Evolutionary conservation across 371 early-diverging fungal genomes (phyloP).

Genomic region (Zopfochytrium polystomum): DNA sequence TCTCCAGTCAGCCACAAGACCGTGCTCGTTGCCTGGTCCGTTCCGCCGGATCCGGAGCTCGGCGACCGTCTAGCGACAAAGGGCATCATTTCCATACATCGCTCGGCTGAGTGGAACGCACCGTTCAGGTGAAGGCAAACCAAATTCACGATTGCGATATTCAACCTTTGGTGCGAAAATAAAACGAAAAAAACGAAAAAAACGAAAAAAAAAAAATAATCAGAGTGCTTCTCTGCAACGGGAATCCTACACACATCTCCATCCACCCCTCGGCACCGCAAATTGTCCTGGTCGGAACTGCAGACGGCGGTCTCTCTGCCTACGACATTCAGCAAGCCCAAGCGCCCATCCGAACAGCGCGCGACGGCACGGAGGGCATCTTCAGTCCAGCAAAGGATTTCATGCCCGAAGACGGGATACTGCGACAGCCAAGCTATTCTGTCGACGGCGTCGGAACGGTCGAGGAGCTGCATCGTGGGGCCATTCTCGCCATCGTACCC

Average conservation of each 20-base stretch:
- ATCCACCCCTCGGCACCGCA: constrained; percentile 30
- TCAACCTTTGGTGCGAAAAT: neutral
- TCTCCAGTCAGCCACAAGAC: too few species aligned
- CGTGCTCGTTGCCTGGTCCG: too few species aligned
- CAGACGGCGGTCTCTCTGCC: constrained; percentile 35
- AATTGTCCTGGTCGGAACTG: constrained; percentile 42
- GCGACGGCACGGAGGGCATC: neutral
- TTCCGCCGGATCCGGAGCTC: too few species aligned
- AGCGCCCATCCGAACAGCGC: constrained; percentile 10
- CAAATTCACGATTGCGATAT: neutral
- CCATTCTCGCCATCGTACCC: constrained; percentile 18
- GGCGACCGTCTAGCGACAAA: too few species aligned
- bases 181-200: constrained; percentile 3
- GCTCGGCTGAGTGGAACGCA: too few species aligned
- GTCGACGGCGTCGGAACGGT: constrained; percentile 34
- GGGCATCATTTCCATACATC: too few species aligned
- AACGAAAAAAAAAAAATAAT: constrained; percentile 2
- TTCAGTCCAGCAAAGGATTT: neutral
- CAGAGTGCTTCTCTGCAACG: constrained; percentile 37
- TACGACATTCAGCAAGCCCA: constrained; percentile 38
- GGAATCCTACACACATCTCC: constrained; percentile 21
- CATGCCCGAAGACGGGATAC: constrained; percentile 5
- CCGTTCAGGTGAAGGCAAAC: too few species aligned
- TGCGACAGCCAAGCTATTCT: constrained; percentile 36
- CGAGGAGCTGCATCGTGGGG: constrained; percentile 24